Evolutionary conservation across 345 rosid genomes (phyloP), one percentile per base, ranked within the genome.

Genomic region (Citrus inodora): DNA sequence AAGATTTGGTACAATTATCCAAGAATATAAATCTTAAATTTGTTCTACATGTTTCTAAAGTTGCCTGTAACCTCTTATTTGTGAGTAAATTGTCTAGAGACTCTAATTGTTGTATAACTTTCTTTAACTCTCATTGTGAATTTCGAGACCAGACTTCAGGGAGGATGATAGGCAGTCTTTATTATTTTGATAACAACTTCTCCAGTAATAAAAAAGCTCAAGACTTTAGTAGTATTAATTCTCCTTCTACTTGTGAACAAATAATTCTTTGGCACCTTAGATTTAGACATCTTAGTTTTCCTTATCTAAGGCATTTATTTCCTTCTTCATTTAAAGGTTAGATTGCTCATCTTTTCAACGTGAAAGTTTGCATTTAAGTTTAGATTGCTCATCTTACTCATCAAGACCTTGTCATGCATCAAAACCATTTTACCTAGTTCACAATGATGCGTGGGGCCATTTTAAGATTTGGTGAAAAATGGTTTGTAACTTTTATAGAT

Each of bases 401-500:
- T 61, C 77, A 59, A 24, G 27, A 37, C 77, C 25, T 11, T 74
- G 13, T 42, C 48, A 42, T 42, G 48, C 16, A 2, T 42, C 48
- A 10, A 42, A 42, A 42, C 48, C 48, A 11, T 37, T 38, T 13
- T 61, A 74, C 25, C 9, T 60, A n/a, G 22, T 60, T 3, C 13
- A 24, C 25, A 60, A 9, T 60, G 64, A 60, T 60, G 35, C 24
- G 0, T 17, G 17, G 24, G 19, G 51, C 8, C 24, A 24, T 17
- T 16, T 6, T 4, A 11, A 35, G 9, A 7, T 24, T 27, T 13
- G 2, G 16, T 42, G 46, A 32, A 38, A 38, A 59, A 38, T 73
- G n/a, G 66, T 73, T 60, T 73, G 51, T 73, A 22, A 58, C 56
- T 10, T 73, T 60, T 33, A 71, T 71, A 28, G 46, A 71, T 71